Base-by-base conservation (phyloP, 2,329 filamentous ascomycete genomes). In the Scedosporium aurantiacum region DNA sequence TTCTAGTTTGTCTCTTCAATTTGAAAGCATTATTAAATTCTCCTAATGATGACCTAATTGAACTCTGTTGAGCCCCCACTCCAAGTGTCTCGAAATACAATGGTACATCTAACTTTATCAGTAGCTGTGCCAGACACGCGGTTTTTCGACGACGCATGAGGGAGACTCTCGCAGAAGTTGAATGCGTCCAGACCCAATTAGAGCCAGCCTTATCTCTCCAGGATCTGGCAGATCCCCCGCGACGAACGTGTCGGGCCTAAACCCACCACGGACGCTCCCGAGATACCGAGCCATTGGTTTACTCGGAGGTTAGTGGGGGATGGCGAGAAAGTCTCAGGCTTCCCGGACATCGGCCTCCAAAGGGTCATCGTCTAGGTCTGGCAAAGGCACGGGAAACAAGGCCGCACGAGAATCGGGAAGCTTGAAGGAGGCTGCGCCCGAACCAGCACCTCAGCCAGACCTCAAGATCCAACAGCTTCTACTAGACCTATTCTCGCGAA, bases 401-500 rank as follows among this genome's bases (percentile, higher is more conserved):
- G 25, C 8, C 27, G 5, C 14, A 57, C 12, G 23, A 57, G 18
- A 27, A n/a, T 23, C 32, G 28, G 57, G 18, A 45, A 28, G 23
- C 23, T 21, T 25, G 10, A 25, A 52, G n/a, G 21, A 52, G n/a
- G n/a, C 23, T 27, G 23, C n/a, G 23, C 37, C 8, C 18, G n/a
- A n/a, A 21, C 28, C 58, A 8, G 28, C 28, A 25, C 58, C 58
- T n/a, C 58, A 41, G 45, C 58, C 41, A 8, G 28, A 47, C 4
- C 50, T 43, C 45, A 14, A 14, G 58, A 55, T 27, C 18, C 88
- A 91, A 69, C 89, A 92, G 71, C 75, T 81, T 41, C 78, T 94
- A 27, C 78, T 96, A 56, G 81, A 91, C 67, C 76, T 91, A 64
- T 96, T 95, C 75, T 79, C 80, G 62, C 75, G 82, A 63, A 79